These are phyloP conservation scores for Starmerella vitae DNA, from an alignment of 805 yeast genomes.

Conservation along the genomic window DNA sequence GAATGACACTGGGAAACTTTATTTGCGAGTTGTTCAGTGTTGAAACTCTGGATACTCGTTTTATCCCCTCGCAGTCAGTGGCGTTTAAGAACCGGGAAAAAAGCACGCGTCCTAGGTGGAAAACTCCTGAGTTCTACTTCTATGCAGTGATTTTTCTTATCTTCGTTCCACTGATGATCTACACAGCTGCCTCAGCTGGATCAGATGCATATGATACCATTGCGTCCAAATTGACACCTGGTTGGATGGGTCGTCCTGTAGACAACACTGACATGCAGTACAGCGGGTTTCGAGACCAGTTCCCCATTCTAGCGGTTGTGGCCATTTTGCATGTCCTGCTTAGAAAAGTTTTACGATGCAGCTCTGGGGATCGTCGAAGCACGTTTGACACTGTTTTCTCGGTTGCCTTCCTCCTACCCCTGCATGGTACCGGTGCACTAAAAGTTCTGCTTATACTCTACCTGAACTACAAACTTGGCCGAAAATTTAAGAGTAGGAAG, in stretches of 20 bases:
- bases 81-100: constrained; percentile 21
- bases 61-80: constrained; percentile 27
- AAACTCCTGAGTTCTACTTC: constrained; percentile 56
- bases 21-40: constrained; percentile 25
- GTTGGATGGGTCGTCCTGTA: constrained; percentile 72
- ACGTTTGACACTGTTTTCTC: constrained; percentile 68
- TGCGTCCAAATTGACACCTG: constrained; percentile 49
- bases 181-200: constrained; percentile 54
- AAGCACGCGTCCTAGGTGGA: constrained; percentile 48
- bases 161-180: constrained; percentile 70
- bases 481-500: constrained; percentile 9
- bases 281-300: constrained; percentile 70
- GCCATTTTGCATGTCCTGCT: constrained; percentile 41
- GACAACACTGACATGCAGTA: constrained; percentile 91
- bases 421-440: constrained; percentile 66
- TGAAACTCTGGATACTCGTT: constrained; percentile 33
- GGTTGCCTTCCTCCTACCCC: constrained; percentile 46
- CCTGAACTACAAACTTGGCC: constrained; percentile 38
- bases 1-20: not conserved
- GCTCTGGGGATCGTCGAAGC: constrained; percentile 27
- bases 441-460: constrained; percentile 47
- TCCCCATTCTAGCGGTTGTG: constrained; percentile 46
- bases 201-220: constrained; percentile 43
- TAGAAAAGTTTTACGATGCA: constrained; percentile 30
- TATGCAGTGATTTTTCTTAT: constrained; percentile 51